A percentile compares a stretch with the other conserved stretches of the same genome.
phyloP scores from a whole-genome alignment of 108 stramenopile species.

The Hondaea fermentalgiana region DNA sequence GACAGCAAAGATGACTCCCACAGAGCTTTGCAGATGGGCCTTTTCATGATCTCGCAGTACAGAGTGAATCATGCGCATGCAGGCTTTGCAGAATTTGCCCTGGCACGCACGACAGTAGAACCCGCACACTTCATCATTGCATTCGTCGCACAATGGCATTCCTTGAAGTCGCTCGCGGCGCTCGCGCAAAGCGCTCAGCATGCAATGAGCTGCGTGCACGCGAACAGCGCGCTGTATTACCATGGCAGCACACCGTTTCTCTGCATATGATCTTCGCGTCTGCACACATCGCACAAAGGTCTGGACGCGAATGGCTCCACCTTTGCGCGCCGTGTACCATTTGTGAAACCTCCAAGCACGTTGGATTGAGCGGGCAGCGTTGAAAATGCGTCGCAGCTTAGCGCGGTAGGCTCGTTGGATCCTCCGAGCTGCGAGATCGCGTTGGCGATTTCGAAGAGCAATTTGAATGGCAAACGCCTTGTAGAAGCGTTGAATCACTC shows the following conservation, averaged over 20 bases:
- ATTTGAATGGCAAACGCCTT: neutral
- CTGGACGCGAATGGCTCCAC: neutral
- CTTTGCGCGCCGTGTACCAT: neutral
- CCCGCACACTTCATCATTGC: neutral
- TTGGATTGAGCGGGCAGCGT: neutral
- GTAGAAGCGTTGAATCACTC: neutral
- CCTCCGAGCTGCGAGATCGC: neutral
- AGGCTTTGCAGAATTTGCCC: neutral
- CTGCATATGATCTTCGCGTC: neutral
- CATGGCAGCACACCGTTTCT: neutral
- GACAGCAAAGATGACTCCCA: neutral
- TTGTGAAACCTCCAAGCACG: neutral
- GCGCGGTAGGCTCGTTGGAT: neutral
- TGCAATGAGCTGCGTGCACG: neutral
- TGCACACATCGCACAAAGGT: neutral
- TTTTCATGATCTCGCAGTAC: neutral
- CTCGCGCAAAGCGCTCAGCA: neutral
- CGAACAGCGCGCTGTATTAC: neutral
- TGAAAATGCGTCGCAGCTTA: neutral
- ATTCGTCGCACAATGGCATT: conserved; percentile 12
- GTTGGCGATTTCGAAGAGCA: neutral
- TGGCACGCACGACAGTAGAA: neutral
- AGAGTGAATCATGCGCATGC: neutral
- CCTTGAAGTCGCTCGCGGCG: neutral
- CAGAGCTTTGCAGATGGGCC: neutral